Evolutionary conservation across 768 basidiomycete genomes (phyloP), one percentile per base, ranked within the genome.

Genomic region (Pleurotus citrinopileatus): DNA sequence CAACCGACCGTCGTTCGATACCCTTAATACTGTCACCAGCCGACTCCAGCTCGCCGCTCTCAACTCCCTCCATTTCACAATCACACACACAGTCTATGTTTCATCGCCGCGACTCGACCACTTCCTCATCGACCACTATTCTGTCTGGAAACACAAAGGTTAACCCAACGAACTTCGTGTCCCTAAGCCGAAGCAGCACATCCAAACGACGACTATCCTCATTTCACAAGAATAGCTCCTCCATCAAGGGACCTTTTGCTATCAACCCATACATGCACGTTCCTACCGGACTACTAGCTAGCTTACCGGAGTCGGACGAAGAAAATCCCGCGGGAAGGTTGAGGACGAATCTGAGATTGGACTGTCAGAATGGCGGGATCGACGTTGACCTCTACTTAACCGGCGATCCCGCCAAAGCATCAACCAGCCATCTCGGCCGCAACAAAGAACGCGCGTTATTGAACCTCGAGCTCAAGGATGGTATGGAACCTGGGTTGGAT

Each of bases 201-300:
- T 51, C 29, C 48, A 51, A 51, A 22, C 27, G 48, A 20, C 29
- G 34, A 54, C 71, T 62, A 52, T 48, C 72, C 47, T 63, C 61
- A 10, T 57, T 74, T 8, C 60, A 60, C 20, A 67, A 66, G 27
- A 47, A 26, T 4, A 67, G 73, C 55, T 54, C 55, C 0, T 57
- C 63, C 2, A 60, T 76, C 26, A 68, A 65, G 55, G 75, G 70
- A 8, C 56, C 57, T 1, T 81, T 77, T 65, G 61, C 75, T 28
- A 63, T 81, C 36, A 74, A 81, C 54, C 73, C 80, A 1, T 55
- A 63, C 17, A 61, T 80, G 19, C 26, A 47, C 9, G 68, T 81
- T 42, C 79, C 80, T 0, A 3, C 60, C 0, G 53, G 67, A 15
- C 50, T 77, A 32, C 63, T 81, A 5, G 70, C 76, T 2, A 72